Evolutionary conservation across 176 grass and related monocot genomes (phyloP).

Genomic region (Puya raimondii): DNA sequence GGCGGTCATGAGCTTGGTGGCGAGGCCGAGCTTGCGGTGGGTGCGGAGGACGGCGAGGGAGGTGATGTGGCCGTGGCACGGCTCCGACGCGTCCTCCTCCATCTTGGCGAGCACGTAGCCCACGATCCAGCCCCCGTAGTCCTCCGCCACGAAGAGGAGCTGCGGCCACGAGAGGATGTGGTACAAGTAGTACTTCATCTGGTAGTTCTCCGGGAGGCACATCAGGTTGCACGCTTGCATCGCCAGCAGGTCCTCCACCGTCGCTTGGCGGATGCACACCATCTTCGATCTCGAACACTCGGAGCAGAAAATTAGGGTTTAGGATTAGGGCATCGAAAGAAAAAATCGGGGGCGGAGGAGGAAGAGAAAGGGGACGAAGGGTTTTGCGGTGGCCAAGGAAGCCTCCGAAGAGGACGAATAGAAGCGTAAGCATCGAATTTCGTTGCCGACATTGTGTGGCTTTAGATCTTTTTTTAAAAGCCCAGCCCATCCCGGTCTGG

Average conservation of each 20-base stretch:
- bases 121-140: conserved; percentile 90
- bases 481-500: no score
- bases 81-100: conserved; percentile 97
- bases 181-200: conserved; percentile 99
- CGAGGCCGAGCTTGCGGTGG: conserved; percentile 90
- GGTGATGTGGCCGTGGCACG: conserved; percentile 97
- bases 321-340: not conserved
- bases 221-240: conserved; percentile 99
- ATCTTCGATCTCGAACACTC: conserved; percentile 19
- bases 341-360: not conserved
- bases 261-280: conserved; percentile 97
- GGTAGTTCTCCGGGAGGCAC: conserved; percentile 98
- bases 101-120: conserved; percentile 99
- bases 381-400: no score
- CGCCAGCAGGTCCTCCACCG: conserved; percentile 81
- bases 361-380: not conserved
- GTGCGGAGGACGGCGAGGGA: conserved; percentile 96
- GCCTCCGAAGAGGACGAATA: no score
- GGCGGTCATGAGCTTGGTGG: conserved; percentile 95
- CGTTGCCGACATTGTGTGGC: no score
- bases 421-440: no score
- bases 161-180: conserved; percentile 98
- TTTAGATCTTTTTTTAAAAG: no score
- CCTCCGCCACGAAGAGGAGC: conserved; percentile 96
- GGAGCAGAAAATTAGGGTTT: not conserved